These are phyloP conservation scores for Fusarium haematococcum DNA, from an alignment of 2,329 filamentous ascomycete genomes.

Conservation along the genomic window DNA sequence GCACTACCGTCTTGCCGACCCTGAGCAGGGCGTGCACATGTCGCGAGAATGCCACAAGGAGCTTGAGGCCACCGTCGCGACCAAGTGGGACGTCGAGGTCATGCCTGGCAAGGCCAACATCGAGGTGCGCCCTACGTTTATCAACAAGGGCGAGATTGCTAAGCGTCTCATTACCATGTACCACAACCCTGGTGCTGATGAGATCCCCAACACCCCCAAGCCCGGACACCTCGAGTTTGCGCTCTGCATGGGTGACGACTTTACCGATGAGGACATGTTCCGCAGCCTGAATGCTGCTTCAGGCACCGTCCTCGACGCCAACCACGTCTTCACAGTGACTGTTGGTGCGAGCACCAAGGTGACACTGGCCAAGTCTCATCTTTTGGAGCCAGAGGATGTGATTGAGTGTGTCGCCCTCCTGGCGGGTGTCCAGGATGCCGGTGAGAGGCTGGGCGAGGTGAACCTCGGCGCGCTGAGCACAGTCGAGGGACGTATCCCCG, in stretches of 20 bases:
- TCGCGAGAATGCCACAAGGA: conserved; percentile 84
- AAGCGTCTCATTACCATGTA: conserved; percentile 85
- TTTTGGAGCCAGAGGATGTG: conserved; percentile 89
- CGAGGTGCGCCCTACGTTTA: conserved; percentile 94
- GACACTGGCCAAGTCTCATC: conserved; percentile 89
- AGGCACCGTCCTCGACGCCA: conserved; percentile 62
- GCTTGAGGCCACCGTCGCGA: conserved; percentile 80
- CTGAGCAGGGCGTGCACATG: conserved; percentile 84
- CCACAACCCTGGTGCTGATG: conserved; percentile 61
- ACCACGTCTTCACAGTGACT: conserved; percentile 89
- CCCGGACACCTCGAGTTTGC: conserved; percentile 80
- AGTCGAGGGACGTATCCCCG: conserved; percentile 65
- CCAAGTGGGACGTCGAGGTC: conserved; percentile 91
- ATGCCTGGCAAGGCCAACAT: conserved; percentile 98
- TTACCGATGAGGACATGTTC: conserved; percentile 98
- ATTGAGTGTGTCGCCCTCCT: conserved; percentile 75
- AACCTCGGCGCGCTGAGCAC: conserved; percentile 67
- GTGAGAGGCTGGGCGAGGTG: conserved; percentile 60
- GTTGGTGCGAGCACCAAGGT: conserved; percentile 93
- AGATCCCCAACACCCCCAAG: conserved; percentile 56
- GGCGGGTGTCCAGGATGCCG: conserved; percentile 58
- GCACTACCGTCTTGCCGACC: conserved; percentile 95
- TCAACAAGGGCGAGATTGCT: conserved; percentile 98
- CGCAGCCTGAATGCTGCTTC: conserved; percentile 76
- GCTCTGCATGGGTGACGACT: conserved; percentile 93